Conservation (phyloP, 345 rosid genomes). For the Melaleuca quinquenervia region DNA sequence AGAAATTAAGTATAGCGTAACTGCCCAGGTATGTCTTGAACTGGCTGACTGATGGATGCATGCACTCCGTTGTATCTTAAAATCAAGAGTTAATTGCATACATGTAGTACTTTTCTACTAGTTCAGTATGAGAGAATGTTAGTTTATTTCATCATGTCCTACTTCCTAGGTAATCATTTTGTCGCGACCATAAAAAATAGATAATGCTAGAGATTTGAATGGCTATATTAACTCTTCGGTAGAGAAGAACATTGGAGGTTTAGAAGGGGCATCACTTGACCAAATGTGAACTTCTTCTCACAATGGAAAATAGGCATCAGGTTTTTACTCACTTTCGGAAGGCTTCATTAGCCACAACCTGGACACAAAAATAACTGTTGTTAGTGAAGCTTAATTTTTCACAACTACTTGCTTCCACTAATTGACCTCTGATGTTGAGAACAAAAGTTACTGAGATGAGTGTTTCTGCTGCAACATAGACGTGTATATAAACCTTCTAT, state of each 20-base stretch:
- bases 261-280: background rate
- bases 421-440: background rate
- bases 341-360: background rate
- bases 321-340: background rate
- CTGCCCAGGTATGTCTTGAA: conserved; percentile 23
- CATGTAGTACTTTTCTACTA: background rate
- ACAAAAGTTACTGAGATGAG: background rate
- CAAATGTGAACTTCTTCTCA: background rate
- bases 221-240: background rate
- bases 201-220: background rate
- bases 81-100: background rate
- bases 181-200: background rate
- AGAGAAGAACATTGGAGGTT: background rate
- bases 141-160: background rate
- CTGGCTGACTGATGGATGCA: background rate
- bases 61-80: background rate
- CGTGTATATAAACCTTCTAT: background rate
- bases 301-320: background rate
- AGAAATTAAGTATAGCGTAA: conserved; percentile 22
- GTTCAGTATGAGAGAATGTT: background rate
- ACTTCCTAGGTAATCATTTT: background rate
- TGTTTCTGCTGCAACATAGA: background rate
- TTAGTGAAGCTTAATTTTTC: background rate
- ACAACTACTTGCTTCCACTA: background rate
- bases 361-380: background rate